phyloP scores from a whole-genome alignment of 192 early-diverging fungal species.

The Blastocladiella britannica region DNA sequence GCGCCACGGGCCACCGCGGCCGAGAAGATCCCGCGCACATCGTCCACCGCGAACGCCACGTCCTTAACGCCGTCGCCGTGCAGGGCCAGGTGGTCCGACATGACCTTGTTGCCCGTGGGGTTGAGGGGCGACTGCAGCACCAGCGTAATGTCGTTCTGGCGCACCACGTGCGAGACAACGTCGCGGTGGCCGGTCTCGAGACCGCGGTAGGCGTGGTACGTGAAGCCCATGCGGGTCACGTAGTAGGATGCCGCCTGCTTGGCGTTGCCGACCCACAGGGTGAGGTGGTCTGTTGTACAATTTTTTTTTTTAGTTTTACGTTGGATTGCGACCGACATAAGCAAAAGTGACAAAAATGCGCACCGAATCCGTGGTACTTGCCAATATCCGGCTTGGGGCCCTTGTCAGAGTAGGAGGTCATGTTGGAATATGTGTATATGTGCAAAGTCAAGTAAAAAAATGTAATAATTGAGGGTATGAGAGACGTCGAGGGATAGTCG shows the following conservation, averaged over 20 bases:
- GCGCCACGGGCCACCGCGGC: conserved; percentile 74
- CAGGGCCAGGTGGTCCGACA: conserved; percentile 41
- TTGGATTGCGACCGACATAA: no score
- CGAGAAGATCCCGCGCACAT: conserved; percentile 55
- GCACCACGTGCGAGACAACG: conserved; percentile 67
- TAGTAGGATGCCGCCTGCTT: conserved; percentile 92
- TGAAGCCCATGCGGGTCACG: conserved; percentile 80
- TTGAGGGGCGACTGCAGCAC: conserved; percentile 82
- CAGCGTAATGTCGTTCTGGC: conserved; percentile 58
- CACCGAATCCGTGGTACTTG: conserved; percentile 38
- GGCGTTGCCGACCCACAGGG: conserved; percentile 78
- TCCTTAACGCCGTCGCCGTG: conserved; percentile 94
- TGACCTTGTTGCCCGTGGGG: conserved; percentile 43
- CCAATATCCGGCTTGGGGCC: conserved; percentile 39
- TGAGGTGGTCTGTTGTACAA: conserved; percentile 64
- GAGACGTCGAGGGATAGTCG: no score
- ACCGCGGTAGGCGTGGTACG: conserved; percentile 78
- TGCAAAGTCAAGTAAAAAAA: no score
- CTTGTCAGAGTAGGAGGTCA: conserved; percentile 42
- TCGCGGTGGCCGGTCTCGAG: conserved; percentile 85
- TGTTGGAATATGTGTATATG: no score
- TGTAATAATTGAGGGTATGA: no score
- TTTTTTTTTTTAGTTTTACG: no score
- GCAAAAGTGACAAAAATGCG: no score
- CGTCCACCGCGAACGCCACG: conserved; percentile 80